Evolutionary conservation across 129 eudicot species (phyloP).

Genomic region (Daucus carota): DNA sequence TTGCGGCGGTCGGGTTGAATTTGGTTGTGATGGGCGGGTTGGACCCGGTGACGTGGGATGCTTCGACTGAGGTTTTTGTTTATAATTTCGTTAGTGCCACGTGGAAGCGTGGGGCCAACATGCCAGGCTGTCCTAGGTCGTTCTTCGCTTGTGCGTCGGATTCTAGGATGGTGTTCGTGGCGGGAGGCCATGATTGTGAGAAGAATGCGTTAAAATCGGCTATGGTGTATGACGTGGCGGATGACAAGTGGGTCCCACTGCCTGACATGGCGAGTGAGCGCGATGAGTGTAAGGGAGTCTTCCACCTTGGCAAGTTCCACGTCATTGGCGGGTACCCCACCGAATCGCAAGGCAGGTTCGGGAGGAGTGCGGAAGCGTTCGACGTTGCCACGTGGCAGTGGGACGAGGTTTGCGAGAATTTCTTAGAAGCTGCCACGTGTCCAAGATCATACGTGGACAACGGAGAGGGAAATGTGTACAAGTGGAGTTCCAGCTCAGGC

Average conservation of each 20-base stretch:
- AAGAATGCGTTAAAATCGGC: constrained; percentile 71
- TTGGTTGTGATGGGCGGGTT: constrained; percentile 91
- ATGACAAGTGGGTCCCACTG: constrained; percentile 39
- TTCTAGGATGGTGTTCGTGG: constrained; percentile 54
- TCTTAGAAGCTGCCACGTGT: constrained; percentile 35
- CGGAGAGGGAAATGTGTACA: constrained; percentile 36
- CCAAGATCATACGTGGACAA: constrained; percentile 54
- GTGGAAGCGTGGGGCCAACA: constrained; percentile 69
- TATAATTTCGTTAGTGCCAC: constrained; percentile 52
- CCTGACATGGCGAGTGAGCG: constrained; percentile 74
- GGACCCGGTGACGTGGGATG: constrained; percentile 59
- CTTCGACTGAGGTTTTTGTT: constrained; percentile 39
- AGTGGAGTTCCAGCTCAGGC: constrained; percentile 23
- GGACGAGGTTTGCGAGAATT: constrained; percentile 30
- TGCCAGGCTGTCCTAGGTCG: constrained; percentile 63
- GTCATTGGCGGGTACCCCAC: constrained; percentile 83
- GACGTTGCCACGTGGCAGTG: constrained; percentile 44
- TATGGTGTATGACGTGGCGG: constrained; percentile 54
- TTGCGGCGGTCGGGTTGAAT: constrained; percentile 54
- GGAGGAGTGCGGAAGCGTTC: constrained; percentile 46
- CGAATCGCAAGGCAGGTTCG: constrained; percentile 61
- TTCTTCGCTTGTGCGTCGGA: constrained; percentile 80
- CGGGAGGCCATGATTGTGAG: constrained; percentile 78
- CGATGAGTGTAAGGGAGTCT: constrained; percentile 60
- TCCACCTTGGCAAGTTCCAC: constrained; percentile 62